Base-by-base conservation (phyloP, 2,329 filamentous ascomycete species). In the Sclerotinia nivalis region DNA sequence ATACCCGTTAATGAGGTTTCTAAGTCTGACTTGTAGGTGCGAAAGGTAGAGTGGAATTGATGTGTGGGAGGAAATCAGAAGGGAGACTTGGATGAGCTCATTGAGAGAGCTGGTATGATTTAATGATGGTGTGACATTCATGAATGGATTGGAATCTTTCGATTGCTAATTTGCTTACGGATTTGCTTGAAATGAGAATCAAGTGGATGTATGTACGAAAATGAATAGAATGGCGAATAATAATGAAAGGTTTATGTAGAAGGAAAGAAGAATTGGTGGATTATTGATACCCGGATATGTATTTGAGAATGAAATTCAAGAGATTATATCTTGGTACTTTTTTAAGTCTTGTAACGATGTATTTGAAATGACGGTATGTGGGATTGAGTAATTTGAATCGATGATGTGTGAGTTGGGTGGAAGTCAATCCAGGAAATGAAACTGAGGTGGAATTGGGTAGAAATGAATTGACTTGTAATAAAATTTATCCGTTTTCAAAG, bases 1-100 rank as follows among this genome's bases (percentile, higher is more conserved):
- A 52, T 61, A 58, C 37, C 50, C 25, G 65, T 69, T 45, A 45
- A 62, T 25, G 67, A 69, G 47, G 50, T 34, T 31, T 37, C 61
- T 18, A 71, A 71, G 54, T 52, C 61, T 65, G 61, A 65, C 4
- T 28, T 40, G 10, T 65, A 43, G 40, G 15, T 43, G 40, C 15
- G 13, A 15, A 31, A 15, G 40, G 40, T 4, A 64, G 47, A 52
- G 0, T 34, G 28, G 43, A 20, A 22, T 1, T 18, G 8, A 20
- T 45, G n/a, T 40, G 10, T 45, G 22, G 22, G 9, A 7, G 9
- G 7, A 13, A 25, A 28, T 25, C 1, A 55, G 43, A 34, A n/a
- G 40, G 6, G 2, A 47, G n/a, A 10, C 8, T 9, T n/a, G 20
- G 25, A n/a, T 18, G 25, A 22, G 59, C 6, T 47, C 22, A 15